Base-by-base conservation (phyloP, 148 eudicot genomes). In the Rhododendron ferrugineum region DNA sequence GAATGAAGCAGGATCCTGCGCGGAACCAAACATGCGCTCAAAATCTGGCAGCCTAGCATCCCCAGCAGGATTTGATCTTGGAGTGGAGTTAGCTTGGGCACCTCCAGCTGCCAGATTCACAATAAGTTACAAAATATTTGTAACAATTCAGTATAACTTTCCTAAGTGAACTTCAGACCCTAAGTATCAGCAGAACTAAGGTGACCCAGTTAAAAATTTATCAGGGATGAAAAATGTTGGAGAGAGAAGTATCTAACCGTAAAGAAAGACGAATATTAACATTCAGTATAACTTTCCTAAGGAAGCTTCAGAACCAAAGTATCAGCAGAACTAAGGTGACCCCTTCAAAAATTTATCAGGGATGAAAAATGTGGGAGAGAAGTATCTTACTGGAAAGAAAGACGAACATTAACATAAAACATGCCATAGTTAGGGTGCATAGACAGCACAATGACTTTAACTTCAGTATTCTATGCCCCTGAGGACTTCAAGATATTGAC, bases 21-120 rank as follows among this genome's bases (percentile, higher is more conserved):
- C 80, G 42, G 86, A 78, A 79, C 89, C 86, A 68, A 88, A 83
- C 90, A 86, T 66, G 49, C 54, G 54, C 60, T 86, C 90, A 37
- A 86, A 22, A 49, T 88, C 88, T 2, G 92, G 88, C 18, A 86
- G 47, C 86, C 91, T 86, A 13, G 83, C 81, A 84, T 86, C 87
- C 16, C 84, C 88, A 83, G 85, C 85, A 85, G 86, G 85, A 85
- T 50, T 85, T 7, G 85, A 75, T 79, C 88, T 83, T 64, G 84
- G 64, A 34, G 88, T 73, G 32, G 86, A 62, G 75, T 89, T 86
- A 70, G 90, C 82, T 81, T 84, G 89, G 37, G 85, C 85, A 84
- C 78, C 84, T 62, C 70, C 87, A 82, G 84, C 86, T 80, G 79
- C 80, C 34, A n/a, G 81, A 89, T 82, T 58, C 47, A 66, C 37